Evolutionary conservation across 2,329 filamentous ascomycete species (phyloP).

Genomic region (Ascochyta koolunga): DNA sequence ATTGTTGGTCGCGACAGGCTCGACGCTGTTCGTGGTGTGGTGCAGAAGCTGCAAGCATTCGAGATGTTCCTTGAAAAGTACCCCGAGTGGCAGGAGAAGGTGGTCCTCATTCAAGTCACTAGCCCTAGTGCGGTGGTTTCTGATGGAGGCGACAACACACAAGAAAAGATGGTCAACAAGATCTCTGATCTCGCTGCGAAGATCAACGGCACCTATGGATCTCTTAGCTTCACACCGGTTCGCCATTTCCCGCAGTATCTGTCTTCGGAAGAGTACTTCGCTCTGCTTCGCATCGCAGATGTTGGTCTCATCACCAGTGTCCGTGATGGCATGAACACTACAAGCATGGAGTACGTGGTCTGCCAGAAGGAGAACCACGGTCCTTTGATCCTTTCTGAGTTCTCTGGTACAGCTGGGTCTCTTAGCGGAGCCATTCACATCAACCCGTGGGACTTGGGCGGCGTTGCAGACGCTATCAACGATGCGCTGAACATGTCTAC

Average conservation of each 20-base stretch:
- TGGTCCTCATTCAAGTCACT: constrained; percentile 93
- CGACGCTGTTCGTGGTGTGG: constrained; percentile 88
- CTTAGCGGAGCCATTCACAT: constrained; percentile 89
- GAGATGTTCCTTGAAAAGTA: constrained; percentile 89
- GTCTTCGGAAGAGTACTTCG: constrained; percentile 88
- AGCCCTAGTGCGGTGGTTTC: constrained; percentile 83
- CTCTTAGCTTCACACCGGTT: constrained; percentile 85
- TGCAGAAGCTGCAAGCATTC: constrained; percentile 95
- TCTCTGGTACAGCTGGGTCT: constrained; percentile 90
- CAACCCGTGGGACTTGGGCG: constrained; percentile 91
- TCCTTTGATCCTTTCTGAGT: constrained; percentile 92
- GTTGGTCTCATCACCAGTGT: constrained; percentile 95
- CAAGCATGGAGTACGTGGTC: constrained; percentile 90
- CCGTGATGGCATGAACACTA: constrained; percentile 97
- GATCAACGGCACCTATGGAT: constrained; percentile 91
- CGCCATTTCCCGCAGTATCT: constrained; percentile 96
- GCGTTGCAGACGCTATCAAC: constrained; percentile 84
- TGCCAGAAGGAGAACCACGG: constrained; percentile 88
- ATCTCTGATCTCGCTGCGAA: constrained; percentile 89
- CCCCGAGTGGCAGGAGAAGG: constrained; percentile 89
- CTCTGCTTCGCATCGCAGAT: constrained; percentile 86
- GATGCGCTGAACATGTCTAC: constrained; percentile 77
- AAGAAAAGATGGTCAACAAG: constrained; percentile 82
- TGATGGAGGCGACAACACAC: constrained; percentile 70
- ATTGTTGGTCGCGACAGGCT: constrained; percentile 95